Percentiles rank a stretch among this genome's conserved stretches.
Conservation (phyloP, 1,139 yeast species). For the Geotrichum australiense region DNA sequence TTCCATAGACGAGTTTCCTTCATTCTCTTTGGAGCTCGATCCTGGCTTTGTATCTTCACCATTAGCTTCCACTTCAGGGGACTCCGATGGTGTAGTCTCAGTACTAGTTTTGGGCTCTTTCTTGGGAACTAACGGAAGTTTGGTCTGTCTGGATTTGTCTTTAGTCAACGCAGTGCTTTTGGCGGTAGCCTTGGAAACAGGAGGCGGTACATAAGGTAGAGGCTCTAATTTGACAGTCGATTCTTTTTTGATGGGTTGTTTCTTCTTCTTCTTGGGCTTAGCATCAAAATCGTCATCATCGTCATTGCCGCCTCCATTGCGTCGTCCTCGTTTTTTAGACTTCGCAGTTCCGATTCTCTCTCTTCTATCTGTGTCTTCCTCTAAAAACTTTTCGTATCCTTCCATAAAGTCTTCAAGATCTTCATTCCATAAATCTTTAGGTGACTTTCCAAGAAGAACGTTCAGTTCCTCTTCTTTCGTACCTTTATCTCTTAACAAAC, state of each 20-base stretch:
- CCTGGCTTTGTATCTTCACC: conserved; percentile 1
- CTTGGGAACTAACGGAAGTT: conserved; percentile 1
- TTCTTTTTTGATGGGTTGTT: conserved; percentile 18
- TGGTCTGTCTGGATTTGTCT: conserved; percentile 1
- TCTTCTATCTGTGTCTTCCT: conserved; percentile 44
- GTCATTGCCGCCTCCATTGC: conserved; percentile 6
- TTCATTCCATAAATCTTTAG: conserved; percentile 81
- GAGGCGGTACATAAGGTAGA: conserved; percentile 1
- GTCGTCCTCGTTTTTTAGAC: conserved; percentile 20
- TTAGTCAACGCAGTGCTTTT: not conserved
- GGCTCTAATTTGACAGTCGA: conserved; percentile 13
- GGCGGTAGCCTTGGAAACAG: conserved; percentile 4
- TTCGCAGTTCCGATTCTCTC: conserved; percentile 24
- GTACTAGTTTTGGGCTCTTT: conserved; percentile 3
- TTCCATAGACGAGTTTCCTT: conserved; percentile 7
- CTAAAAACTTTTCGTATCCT: conserved; percentile 60
- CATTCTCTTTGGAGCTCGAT: conserved; percentile 5
- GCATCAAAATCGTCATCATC: conserved; percentile 24
- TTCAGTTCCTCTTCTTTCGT: conserved; percentile 69
- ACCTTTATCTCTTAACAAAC: conserved; percentile 62
- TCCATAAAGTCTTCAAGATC: conserved; percentile 70
- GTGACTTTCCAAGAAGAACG: conserved; percentile 55
- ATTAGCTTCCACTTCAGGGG: conserved; percentile 9
- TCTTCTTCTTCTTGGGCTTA: conserved; percentile 18
- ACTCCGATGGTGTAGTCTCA: too few relatives aligned